Evolutionary conservation across 2,329 filamentous ascomycete species (phyloP).

Genomic region (Fusarium sp.): DNA sequence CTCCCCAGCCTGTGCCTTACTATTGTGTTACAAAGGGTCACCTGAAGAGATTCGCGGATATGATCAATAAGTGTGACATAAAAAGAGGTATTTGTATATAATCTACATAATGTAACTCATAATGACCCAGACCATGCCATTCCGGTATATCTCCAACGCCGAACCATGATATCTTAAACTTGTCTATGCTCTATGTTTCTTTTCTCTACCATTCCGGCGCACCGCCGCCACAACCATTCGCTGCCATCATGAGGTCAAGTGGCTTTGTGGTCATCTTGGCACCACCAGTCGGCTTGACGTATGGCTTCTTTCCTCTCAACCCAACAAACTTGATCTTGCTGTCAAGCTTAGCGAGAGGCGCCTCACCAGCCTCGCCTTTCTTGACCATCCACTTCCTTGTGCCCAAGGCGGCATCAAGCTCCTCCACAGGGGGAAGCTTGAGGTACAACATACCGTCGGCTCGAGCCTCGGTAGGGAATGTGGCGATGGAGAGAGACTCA

Average conservation of each 20-base stretch:
- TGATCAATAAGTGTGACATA: neutral
- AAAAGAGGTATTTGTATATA: constrained; percentile 17
- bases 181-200: neutral
- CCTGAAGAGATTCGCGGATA: too few relatives aligned
- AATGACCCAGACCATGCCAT: neutral
- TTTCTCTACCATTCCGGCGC: constrained; percentile 57
- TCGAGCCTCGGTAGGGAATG: constrained; percentile 79
- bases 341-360: constrained; percentile 57
- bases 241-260: constrained; percentile 50
- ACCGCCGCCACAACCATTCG: constrained; percentile 50
- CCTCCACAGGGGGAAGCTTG: constrained; percentile 80
- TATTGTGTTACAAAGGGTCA: neutral
- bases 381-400: constrained; percentile 82
- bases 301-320: constrained; percentile 54
- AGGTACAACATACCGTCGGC: constrained; percentile 80
- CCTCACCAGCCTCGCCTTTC: constrained; percentile 68
- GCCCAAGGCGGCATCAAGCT: constrained; percentile 81
- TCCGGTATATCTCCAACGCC: constrained; percentile 7
- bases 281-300: constrained; percentile 48
- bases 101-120: constrained; percentile 14
- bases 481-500: constrained; percentile 79
- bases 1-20: neutral
- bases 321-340: constrained; percentile 57
- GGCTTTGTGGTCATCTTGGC: constrained; percentile 49
- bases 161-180: neutral